Conservation (phyloP, 2,329 filamentous ascomycete species). For the Fusarium transvaalense region DNA sequence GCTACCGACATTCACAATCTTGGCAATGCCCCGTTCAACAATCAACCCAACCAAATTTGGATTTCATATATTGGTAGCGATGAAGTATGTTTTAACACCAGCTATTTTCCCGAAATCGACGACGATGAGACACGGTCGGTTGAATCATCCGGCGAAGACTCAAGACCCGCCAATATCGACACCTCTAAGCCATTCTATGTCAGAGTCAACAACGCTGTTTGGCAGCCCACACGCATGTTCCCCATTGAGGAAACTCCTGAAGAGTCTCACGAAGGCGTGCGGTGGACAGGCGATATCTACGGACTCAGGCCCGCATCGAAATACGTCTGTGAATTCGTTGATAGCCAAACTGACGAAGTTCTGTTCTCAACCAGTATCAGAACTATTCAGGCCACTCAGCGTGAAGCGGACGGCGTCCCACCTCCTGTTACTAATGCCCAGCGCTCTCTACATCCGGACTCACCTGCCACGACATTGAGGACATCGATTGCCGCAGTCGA, state of each 20-base stretch:
- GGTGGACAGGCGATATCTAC: conserved; percentile 80
- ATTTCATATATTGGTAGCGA: conserved; percentile 83
- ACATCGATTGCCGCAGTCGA: conserved; percentile 81
- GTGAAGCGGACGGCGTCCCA: conserved; percentile 49
- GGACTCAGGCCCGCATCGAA: conserved; percentile 78
- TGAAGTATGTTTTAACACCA: conserved; percentile 81
- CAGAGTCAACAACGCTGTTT: conserved; percentile 81
- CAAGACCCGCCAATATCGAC: conserved; percentile 67
- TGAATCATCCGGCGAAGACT: conserved; percentile 49
- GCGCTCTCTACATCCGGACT: conserved; percentile 77
- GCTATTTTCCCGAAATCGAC: conserved; percentile 67
- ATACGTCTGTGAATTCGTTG: conserved; percentile 83
- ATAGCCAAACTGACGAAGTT: conserved; percentile 72
- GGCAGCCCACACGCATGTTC: conserved; percentile 81
- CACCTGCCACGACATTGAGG: conserved; percentile 80
- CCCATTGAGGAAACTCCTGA: conserved; percentile 56
- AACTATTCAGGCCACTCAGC: conserved; percentile 65
- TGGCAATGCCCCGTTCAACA: conserved; percentile 79
- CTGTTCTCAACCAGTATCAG: conserved; percentile 80
- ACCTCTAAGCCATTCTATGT: conserved; percentile 82
- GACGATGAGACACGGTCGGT: conserved; percentile 49
- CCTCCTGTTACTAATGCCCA: conserved; percentile 59
- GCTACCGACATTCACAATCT: conserved; percentile 82
- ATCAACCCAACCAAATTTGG: conserved; percentile 80
- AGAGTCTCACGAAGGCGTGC: conserved; percentile 58